These are phyloP conservation scores for Dothistroma septosporum DNA, from an alignment of 2,329 filamentous ascomycete genomes.

Conservation along the genomic window DNA sequence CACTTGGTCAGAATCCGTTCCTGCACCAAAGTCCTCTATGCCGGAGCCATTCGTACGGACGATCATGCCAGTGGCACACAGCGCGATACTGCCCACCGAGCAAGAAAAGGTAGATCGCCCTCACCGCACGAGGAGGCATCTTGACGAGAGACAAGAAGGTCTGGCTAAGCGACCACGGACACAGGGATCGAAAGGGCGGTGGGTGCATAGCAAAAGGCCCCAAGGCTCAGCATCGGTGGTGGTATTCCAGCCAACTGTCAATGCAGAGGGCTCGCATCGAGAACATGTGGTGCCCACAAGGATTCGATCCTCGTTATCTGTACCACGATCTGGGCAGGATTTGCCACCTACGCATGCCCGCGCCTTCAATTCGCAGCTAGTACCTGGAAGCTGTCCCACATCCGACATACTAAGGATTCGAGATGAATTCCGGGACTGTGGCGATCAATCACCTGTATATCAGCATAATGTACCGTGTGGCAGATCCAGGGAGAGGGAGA, in stretches of 20 bases:
- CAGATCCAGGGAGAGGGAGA: slow-evolving; percentile 13
- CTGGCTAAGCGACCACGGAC: neutral
- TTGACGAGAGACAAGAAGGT: neutral
- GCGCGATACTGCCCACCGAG: neutral
- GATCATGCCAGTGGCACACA: neutral
- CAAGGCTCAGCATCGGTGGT: neutral
- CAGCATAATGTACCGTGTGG: neutral
- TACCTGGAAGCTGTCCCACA: slow-evolving; percentile 15
- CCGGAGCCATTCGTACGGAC: slow-evolving; percentile 2
- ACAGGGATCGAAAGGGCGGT: neutral
- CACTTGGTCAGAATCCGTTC: slow-evolving; percentile 43
- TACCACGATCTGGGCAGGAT: neutral
- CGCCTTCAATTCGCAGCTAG: neutral
- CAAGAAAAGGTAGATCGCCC: neutral
- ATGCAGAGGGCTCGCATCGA: neutral
- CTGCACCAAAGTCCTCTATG: slow-evolving; percentile 11
- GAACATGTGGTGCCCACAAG: neutral
- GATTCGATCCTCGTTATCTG: neutral
- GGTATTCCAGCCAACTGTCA: neutral
- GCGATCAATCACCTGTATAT: neutral
- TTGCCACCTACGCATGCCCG: neutral
- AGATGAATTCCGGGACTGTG: neutral
- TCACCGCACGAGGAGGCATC: neutral
- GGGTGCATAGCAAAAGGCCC: neutral
- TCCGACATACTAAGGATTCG: slow-evolving; percentile 25